Evolutionary conservation across 179 eudicot species (phyloP), one percentile per base, ranked within the genome.

Genomic region (Camellia oleifera): DNA sequence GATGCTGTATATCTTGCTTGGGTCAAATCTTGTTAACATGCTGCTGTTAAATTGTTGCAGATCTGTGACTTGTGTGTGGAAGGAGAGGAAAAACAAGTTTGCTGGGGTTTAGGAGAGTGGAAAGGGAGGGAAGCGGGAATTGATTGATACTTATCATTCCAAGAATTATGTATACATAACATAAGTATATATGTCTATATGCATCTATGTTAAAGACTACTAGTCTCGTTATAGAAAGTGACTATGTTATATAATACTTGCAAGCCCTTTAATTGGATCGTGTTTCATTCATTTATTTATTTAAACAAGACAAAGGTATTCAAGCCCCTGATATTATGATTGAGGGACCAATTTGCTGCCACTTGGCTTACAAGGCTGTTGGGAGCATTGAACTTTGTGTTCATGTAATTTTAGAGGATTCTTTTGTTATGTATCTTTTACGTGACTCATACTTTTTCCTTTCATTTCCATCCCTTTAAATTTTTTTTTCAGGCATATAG

Each of bases 401-500:
- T 3, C 15, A 66, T 66, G 45, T 10, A 23, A 32, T 66, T 26
- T 66, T 14, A 65, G 44, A 3, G 69, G 69, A 65, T 65, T 65
- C 44, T 13, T 20, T 32, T 66, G 20, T 61, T 66, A 26, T 0
- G 10, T 18, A 12, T 23, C 68, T 9, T 66, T 23, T 4, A 23
- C 45, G 26, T 66, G 26, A 58, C 10, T 46, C 72, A 15, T 57
- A 62, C 26, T 32, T 48, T 77, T 44, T 11, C 50, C 7, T 10
- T 23, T 14, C 50, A 10, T 14, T 32, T n/a, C 32, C 32, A 32
- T 32, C 1, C 32, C 32, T 44, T 18, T 50, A 20, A 54, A 48
- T 42, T 65, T 15, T 15, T 26, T 5, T 80, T 71, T 46, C 88
- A 95, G 99, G 84, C 80, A 91, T 85, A 93, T 87, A 76, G 87